Conservation (phyloP, 2,329 filamentous ascomycete species). For the Paracoccidioides lutzii region DNA sequence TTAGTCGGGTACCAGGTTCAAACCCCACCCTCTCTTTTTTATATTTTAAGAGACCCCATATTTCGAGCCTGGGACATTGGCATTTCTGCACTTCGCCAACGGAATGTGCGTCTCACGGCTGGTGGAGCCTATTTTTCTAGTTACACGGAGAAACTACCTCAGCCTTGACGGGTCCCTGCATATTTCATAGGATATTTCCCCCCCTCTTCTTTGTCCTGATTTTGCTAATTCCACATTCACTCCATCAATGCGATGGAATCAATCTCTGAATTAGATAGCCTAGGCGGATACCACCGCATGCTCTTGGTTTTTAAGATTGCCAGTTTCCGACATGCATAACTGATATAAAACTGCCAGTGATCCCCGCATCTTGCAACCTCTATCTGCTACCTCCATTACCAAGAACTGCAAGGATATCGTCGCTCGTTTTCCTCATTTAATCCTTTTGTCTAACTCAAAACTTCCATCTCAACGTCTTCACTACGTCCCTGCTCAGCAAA, state of each 20-base stretch:
- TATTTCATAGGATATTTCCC: not conserved
- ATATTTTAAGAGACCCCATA: not conserved
- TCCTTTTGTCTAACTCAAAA: not conserved
- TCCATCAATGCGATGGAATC: not conserved
- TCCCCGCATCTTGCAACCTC: not conserved
- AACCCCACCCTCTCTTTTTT: not conserved
- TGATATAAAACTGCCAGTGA: not conserved
- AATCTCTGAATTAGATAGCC: not conserved
- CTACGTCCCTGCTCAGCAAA: not conserved
- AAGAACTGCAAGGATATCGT: not conserved
- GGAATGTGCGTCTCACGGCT: not conserved
- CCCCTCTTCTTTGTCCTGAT: not conserved
- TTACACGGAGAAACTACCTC: not conserved
- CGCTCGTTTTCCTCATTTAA: not conserved
- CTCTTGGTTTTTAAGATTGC: not conserved
- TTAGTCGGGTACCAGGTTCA: not conserved
- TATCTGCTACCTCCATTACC: not conserved
- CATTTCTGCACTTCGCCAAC: not conserved
- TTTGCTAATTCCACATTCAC: not conserved
- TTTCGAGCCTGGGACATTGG: not conserved
- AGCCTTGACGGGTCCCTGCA: conserved; percentile 1
- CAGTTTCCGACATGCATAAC: not conserved
- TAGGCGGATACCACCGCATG: not conserved
- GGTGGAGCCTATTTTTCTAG: not conserved
- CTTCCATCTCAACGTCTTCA: not conserved